Base-by-base conservation (phyloP, 371 early-diverging fungal genomes). In the Rhizomucor miehei region DNA sequence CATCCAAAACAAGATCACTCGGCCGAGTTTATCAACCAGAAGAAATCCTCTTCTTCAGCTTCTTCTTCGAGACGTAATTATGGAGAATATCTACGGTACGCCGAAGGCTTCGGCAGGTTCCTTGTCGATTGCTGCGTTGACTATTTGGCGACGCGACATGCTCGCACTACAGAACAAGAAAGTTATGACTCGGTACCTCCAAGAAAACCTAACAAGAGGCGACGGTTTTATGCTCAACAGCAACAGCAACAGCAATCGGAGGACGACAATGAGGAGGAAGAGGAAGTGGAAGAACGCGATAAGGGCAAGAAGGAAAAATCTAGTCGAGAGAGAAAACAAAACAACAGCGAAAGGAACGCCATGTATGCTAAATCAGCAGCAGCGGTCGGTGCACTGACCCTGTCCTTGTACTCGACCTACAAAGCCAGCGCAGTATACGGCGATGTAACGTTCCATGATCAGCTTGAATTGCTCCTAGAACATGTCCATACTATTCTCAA, bases 341-440 rank as follows among this genome's bases (percentile, higher is more conserved):
- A 48, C 21, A 49, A 25, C 57, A 56, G 54, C 58, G 41, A 19
- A 51, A 52, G 46, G 39, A 16, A 55, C 57, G 11, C 11, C 3
- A 6, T 16, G 41, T 41, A 41, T 3, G 36, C 61, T 20, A 65
- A 70, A 45, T 73, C 80, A n/a, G 62, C 75, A 11, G 78, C 73
- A 3, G 78, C 74, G 0, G 71, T 71, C 1, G 70, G 78, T 21
- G 66, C 79, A 0, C 52, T 82, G 23, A 73, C 71, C 3, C 41
- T 80, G 23, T 72, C 83, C 0, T 43, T 80, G n/a, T 80, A 79
- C 48, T 73, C 80, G 1, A 74, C 83, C 5, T 79, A 82, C 63
- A 64, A 73, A 59, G 79, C 80, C 2, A 71, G 77, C 4, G 57
- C 66, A 0, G 57, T 60, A 3, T 74, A 68, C 34, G 77, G 76